Percentiles rank a stretch among this genome's conserved stretches.
Evolutionary conservation across 306 rosid species (phyloP).

Genomic region (Canavalia gladiata): DNA sequence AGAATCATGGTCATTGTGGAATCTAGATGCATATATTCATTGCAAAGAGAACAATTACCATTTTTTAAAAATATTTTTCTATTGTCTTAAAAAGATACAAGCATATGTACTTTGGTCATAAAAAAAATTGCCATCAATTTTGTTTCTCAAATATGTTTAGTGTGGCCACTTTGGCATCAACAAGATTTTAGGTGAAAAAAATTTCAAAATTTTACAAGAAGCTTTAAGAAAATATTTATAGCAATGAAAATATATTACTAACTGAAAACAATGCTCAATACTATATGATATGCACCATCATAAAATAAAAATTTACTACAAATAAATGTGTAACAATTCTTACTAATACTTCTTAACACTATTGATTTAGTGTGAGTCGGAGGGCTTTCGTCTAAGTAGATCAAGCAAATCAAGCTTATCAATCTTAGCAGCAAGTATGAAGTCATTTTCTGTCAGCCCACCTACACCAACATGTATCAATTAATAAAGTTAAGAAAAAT

Average conservation of each 20-base stretch:
- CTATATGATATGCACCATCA: background rate
- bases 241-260: background rate
- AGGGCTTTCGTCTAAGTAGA: conserved; percentile 63
- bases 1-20: too few relatives aligned
- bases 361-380: conserved; percentile 33
- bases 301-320: background rate
- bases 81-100: background rate
- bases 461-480: conserved; percentile 56
- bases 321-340: conserved; percentile 1
- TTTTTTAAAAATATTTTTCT: background rate
- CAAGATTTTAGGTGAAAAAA: background rate
- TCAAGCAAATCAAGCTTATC: conserved; percentile 58
- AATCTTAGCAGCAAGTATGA: conserved; percentile 90
- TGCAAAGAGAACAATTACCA: too few relatives aligned
- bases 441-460: conserved; percentile 89
- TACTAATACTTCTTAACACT: background rate
- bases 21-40: too few relatives aligned
- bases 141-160: background rate
- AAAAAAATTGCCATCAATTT: background rate
- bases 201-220: background rate
- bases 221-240: background rate
- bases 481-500: conserved; percentile 7
- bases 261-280: background rate
- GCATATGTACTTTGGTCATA: background rate
- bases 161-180: background rate